Evolutionary conservation across 2,329 filamentous ascomycete species (phyloP).

Genomic region (Xylariales sp.): DNA sequence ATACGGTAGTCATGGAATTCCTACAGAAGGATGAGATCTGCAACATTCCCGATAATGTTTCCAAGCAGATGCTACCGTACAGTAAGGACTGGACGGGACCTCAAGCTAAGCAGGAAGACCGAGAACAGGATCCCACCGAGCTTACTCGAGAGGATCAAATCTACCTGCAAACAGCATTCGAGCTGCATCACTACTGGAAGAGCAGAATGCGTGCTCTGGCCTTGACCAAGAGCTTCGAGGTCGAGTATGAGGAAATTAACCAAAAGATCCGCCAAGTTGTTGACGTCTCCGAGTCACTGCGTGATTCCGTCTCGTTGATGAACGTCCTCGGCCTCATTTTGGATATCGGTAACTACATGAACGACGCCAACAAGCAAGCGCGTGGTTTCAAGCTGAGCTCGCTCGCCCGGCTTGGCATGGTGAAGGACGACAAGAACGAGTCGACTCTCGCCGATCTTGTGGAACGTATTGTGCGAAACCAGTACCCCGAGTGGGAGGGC

Average conservation of each 20-base stretch:
- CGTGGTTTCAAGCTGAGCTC: slow-evolving; percentile 97
- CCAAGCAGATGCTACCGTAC: slow-evolving; percentile 91
- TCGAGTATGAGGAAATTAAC: slow-evolving; percentile 88
- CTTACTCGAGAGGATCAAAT: slow-evolving; percentile 94
- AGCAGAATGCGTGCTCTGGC: slow-evolving; percentile 88
- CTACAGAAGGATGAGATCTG: slow-evolving; percentile 88
- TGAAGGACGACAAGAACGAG: slow-evolving; percentile 99
- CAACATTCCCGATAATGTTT: slow-evolving; percentile 83
- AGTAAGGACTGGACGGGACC: slow-evolving; percentile 95
- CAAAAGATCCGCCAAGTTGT: slow-evolving; percentile 83
- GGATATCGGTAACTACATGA: slow-evolving; percentile 99
- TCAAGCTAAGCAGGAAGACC: slow-evolving; percentile 68
- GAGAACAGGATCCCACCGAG: slow-evolving; percentile 83
- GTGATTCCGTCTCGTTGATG: slow-evolving; percentile 90
- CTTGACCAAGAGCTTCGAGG: slow-evolving; percentile 77
- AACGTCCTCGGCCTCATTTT: slow-evolving; percentile 94
- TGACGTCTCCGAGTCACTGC: slow-evolving; percentile 78
- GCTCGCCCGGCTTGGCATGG: slow-evolving; percentile 87
- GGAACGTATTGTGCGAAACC: slow-evolving; percentile 91
- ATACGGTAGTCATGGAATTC: slow-evolving; percentile 93
- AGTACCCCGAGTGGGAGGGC: slow-evolving; percentile 92
- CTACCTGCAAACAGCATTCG: slow-evolving; percentile 87
- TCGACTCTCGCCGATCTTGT: slow-evolving; percentile 93
- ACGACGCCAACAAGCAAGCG: slow-evolving; percentile 97
- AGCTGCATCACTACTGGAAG: slow-evolving; percentile 98